Evolutionary conservation across 2,329 filamentous ascomycete species (phyloP), one percentile per base, ranked within the genome.

Genomic region (Bipolaris bicolor): DNA sequence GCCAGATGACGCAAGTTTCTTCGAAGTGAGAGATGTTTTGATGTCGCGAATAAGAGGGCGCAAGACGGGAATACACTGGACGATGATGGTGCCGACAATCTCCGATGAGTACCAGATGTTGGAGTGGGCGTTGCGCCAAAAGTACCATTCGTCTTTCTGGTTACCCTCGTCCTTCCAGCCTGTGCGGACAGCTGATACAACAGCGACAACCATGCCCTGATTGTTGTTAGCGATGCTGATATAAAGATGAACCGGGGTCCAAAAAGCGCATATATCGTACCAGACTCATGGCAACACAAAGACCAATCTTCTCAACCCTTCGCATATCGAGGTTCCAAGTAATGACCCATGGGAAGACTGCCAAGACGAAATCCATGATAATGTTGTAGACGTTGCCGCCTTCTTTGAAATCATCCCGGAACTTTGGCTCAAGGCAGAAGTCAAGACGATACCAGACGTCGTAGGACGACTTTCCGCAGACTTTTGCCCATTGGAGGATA

Each of bases 361-460:
- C 81, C 62, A 84, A 80, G 0, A 82, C 61, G 39, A 84, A 82
- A 57, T 84, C 82, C 79, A 83, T 84, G 26, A 83, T 72, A 53
- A 83, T 80, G 65, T 83, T 84, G 67, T 82, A 83, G 5, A 82
- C 81, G 59, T 84, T 83, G 33, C 82, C 82, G 7, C 79, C 81
- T 52, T 81, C 79, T 58, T 84, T 84, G 62, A 83, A 82, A 36
- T 78, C 65, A 10, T 78, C 61, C 3, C 78, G 74, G 24, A 80
- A 78, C 2, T 63, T 64, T 50, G 69, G 68, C 10, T 73, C 63
- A 11, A 84, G 56, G 54, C 80, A 82, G 49, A 83, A 77, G 53
- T 82, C 72, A 11, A 83, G 68, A 15, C 81, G 73, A 50, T 81
- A 84, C 72, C 73, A 81, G n/a, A 78, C 74, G 15, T 83, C 70